Base-by-base conservation (phyloP, 345 rosid genomes). In the Aurinia saxatilis region DNA sequence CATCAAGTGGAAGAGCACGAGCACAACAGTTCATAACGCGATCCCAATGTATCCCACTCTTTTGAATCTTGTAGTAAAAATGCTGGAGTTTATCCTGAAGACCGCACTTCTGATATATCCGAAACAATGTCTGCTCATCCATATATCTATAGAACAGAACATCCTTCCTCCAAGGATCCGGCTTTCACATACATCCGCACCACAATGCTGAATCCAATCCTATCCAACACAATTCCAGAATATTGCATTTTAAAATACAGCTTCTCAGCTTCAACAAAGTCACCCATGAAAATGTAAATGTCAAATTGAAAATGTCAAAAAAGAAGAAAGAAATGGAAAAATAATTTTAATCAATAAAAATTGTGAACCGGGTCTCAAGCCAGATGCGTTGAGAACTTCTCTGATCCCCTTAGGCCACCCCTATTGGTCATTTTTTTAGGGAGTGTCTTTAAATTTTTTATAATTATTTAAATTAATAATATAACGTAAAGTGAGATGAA, bases 1-100 rank as follows among this genome's bases (percentile, higher is more conserved):
- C 95, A 74, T 82, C 82, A 23, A 80, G 75, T 0, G 90, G 82
- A 51, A 91, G 78, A 41, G 96, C 96, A 75, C 80, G 83, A 40
- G 92, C 84, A 63, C 98, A 84, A 50, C 96, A 88, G 77, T 91
- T 91, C 70, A 88, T 79, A 62, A 88, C 76, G 65, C 95, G 92
- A 78, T 88, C 91, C 98, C 98, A 88, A 52, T 71, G 69, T 46
- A 84, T 37, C 54, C 78, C 80, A 2, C 87, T 86, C 73, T 77
- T 84, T 73, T 79, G 65, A 29, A 83, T 75, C 57, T 77, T 68
- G 67, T 80, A 84, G 68, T 84, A 83, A 12, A 84, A 74, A 52
- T 61, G 66, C 44, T 70, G 66, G 18, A 91, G 75, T 70, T 84
- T 83, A n/a, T 80, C 74, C 50, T 45, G 60, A 87, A 75, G 77